These are phyloP conservation scores for Torrubiella hemipterigena DNA, from an alignment of 2,329 filamentous ascomycete genomes.

Conservation along the genomic window DNA sequence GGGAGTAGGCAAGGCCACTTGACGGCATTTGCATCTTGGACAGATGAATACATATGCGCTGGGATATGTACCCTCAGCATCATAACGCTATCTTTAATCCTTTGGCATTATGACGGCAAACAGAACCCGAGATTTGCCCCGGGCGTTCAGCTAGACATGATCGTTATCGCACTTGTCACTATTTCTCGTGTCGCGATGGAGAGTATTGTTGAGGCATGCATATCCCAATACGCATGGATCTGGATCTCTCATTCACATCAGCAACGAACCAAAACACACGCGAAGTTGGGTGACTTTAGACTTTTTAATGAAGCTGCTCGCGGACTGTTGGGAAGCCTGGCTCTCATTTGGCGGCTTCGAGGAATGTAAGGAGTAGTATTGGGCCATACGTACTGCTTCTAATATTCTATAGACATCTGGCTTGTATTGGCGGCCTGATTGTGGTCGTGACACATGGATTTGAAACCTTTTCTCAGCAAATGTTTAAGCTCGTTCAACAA, in stretches of 20 bases:
- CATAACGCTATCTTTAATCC: constrained; percentile 14
- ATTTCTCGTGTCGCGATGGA: constrained; percentile 22
- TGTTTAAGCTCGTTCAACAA: constrained; percentile 19
- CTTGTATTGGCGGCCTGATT: constrained; percentile 24
- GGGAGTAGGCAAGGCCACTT: constrained; percentile 5
- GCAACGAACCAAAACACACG: constrained; percentile 15
- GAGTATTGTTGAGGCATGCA: constrained; percentile 20
- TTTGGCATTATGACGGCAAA: constrained; percentile 17
- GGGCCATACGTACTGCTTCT: not conserved
- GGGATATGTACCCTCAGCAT: constrained; percentile 16
- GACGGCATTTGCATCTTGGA: constrained; percentile 21
- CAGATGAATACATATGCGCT: constrained; percentile 21
- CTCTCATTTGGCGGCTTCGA: constrained; percentile 21
- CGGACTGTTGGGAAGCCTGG: constrained; percentile 21
- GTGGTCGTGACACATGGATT: constrained; percentile 22
- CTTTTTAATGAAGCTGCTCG: constrained; percentile 25
- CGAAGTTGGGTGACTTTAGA: constrained; percentile 23
- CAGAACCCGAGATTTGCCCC: constrained; percentile 16
- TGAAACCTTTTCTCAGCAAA: constrained; percentile 26
- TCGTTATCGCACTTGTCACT: constrained; percentile 24
- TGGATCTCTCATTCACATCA: constrained; percentile 24
- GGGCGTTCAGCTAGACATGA: constrained; percentile 19
- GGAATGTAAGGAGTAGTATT: constrained; percentile 14
- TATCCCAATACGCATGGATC: constrained; percentile 26
- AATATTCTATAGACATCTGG: constrained; percentile 17